Evolutionary conservation across 352 stramenopile genomes (phyloP).

Genomic region (Phytophthora pinifolia): DNA sequence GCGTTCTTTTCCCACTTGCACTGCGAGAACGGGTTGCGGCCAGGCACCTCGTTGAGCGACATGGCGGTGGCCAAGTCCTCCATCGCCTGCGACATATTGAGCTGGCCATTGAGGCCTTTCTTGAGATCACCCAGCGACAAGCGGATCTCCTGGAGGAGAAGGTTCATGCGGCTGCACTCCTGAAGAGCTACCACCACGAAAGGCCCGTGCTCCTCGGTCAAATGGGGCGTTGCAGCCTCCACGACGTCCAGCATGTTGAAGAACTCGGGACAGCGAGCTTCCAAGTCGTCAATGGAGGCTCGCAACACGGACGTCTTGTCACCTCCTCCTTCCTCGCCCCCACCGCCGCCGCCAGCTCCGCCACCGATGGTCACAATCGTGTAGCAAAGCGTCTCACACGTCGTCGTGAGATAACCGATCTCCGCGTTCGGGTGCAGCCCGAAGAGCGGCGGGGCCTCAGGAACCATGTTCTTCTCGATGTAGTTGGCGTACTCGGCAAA

Average conservation of each 20-base stretch:
- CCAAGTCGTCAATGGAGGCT: conserved; percentile 90
- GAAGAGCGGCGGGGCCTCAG: conserved; percentile 92
- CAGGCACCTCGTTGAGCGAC: conserved; percentile 93
- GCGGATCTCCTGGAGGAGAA: conserved; percentile 90
- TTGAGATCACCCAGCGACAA: conserved; percentile 92
- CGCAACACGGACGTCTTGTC: conserved; percentile 82
- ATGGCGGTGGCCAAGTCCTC: conserved; percentile 93
- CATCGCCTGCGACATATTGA: conserved; percentile 96
- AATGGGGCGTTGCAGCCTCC: conserved; percentile 83
- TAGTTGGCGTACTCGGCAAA: conserved; percentile 90
- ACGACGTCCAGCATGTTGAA: conserved; percentile 94
- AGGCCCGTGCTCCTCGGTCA: conserved; percentile 87
- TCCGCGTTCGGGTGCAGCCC: conserved; percentile 95
- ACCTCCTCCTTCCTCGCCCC: conserved; percentile 47
- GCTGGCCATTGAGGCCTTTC: conserved; percentile 94
- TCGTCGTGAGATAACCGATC: conserved; percentile 95
- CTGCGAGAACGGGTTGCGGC: conserved; percentile 94
- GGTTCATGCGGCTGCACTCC: conserved; percentile 95
- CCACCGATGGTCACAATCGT: conserved; percentile 92
- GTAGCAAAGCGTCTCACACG: conserved; percentile 91
- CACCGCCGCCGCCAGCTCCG: conserved; percentile 46
- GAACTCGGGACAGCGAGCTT: conserved; percentile 87
- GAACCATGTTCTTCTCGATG: conserved; percentile 93
- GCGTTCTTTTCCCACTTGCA: conserved; percentile 96
- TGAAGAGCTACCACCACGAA: conserved; percentile 95